Evolutionary conservation across 768 basidiomycete genomes (phyloP), one percentile per base, ranked within the genome.

Genomic region (Hericium alpestre): DNA sequence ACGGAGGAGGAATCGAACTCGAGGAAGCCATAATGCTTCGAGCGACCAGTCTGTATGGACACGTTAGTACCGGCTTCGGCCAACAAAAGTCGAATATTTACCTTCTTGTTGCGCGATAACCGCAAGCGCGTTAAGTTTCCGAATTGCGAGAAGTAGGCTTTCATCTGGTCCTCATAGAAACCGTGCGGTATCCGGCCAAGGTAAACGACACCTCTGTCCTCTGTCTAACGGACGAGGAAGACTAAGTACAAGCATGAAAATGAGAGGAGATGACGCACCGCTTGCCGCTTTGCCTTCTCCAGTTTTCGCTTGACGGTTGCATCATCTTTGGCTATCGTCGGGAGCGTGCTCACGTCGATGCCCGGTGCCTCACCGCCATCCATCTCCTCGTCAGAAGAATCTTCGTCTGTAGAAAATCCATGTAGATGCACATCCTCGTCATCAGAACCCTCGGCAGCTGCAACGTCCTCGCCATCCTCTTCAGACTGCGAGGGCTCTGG

Each of bases 11-110:
- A 93, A 55, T 85, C 82, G 69, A 99, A 96, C 71, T 98, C 95
- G 65, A 99, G 77, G 76, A 95, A 98, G 2, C 83, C 95, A 71
- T 95, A 98, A 70, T 97, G 95, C 72, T 97, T 99, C 49, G 95
- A 95, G 60, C 80, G 80, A 55, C 96, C 96, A 13, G 93, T 95
- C 94, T 97, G 61, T 11, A 25, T 18, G n/a, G 39, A 20, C 18
- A 25, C 23, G 46, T 32, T 4, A 59, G 20, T n/a, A 7, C 10
- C 16, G 18, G 40, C 49, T 12, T 16, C 20, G 27, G n/a, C 27
- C 27, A 39, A 22, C 38, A 38, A 15, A 38, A 37, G 41, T 25
- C 13, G 38, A 25, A 39, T 37, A 60, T 62, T 10, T 18, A 87
- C 95, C 82, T 86, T 90, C 76, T 93, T 93, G 69, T 94, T 99